Evolutionary conservation across 495 filamentous ascomycete genomes (phyloP).

Genomic region (Penicillium verhagenii): DNA sequence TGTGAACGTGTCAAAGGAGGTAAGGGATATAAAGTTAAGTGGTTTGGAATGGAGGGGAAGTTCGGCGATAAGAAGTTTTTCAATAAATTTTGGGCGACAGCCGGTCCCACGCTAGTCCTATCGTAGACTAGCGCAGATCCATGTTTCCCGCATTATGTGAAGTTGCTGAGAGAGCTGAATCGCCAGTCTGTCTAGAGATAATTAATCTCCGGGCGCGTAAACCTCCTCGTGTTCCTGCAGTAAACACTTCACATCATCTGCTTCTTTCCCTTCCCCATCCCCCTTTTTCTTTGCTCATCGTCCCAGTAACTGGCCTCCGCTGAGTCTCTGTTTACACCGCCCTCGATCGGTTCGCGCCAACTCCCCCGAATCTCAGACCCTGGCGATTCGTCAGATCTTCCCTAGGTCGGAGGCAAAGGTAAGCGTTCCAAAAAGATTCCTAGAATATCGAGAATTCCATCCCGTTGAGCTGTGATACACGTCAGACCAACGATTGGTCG

Average conservation of each 20-base stretch:
- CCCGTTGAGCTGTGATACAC: not conserved
- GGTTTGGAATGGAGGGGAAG: conserved; percentile 2
- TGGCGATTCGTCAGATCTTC: not conserved
- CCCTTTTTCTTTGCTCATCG: not conserved
- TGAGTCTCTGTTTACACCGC: conserved; percentile 1
- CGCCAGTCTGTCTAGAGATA: not conserved
- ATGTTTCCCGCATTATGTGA: conserved; percentile 18
- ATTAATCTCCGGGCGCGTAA: not conserved
- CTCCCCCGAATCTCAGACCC: not conserved
- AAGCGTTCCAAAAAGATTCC: not conserved
- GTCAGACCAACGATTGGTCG: not conserved
- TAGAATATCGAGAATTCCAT: not conserved
- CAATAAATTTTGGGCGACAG: conserved; percentile 28
- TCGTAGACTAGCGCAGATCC: conserved; percentile 43
- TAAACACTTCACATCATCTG: not conserved
- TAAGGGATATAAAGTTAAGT: conserved; percentile 9
- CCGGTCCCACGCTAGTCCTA: conserved; percentile 34
- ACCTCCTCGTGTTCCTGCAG: conserved; percentile 4
- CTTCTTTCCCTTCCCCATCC: not conserved
- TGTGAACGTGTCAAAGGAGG: conserved; percentile 17
- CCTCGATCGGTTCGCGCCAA: conserved; percentile 2
- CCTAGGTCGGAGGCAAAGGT: not conserved
- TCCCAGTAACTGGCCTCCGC: too few relatives aligned
- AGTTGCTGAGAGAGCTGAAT: conserved; percentile 20
- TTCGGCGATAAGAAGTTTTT: conserved; percentile 37